phyloP scores from a whole-genome alignment of 371 early-diverging fungal genomes.

The Mucor racemosus region DNA sequence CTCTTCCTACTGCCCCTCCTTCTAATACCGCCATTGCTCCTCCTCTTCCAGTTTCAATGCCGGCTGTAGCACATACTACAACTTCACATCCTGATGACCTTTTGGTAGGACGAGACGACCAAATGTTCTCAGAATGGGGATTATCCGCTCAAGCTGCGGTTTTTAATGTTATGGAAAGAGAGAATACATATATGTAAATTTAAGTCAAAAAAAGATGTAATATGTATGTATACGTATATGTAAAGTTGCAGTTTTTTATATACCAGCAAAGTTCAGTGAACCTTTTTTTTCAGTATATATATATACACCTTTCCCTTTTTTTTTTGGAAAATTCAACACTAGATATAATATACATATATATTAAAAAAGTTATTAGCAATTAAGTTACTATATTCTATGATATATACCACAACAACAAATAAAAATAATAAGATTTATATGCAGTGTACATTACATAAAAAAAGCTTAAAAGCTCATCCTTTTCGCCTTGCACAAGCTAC shows the following conservation, averaged over 20 bases:
- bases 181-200: slow-evolving; percentile 1
- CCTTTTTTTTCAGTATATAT: no score
- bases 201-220: not conserved
- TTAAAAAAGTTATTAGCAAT: no score
- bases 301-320: no score
- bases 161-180: slow-evolving; percentile 25
- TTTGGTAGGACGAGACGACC: slow-evolving; percentile 9
- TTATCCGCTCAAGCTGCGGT: slow-evolving; percentile 28
- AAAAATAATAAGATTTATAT: not conserved
- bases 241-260: not conserved
- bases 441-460: not conserved
- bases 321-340: no score
- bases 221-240: not conserved
- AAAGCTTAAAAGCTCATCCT: not conserved
- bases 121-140: slow-evolving; percentile 27
- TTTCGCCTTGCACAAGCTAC: not conserved
- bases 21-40: not conserved
- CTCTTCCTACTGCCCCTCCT: slow-evolving; percentile 4
- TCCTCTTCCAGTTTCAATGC: not conserved
- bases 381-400: no score
- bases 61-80: slow-evolving; percentile 13
- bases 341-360: no score
- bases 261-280: not conserved
- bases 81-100: slow-evolving; percentile 16
- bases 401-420: slow-evolving; percentile 1